Base-by-base conservation (phyloP, 192 early-diverging fungal species). In the Backusella macrospora region DNA sequence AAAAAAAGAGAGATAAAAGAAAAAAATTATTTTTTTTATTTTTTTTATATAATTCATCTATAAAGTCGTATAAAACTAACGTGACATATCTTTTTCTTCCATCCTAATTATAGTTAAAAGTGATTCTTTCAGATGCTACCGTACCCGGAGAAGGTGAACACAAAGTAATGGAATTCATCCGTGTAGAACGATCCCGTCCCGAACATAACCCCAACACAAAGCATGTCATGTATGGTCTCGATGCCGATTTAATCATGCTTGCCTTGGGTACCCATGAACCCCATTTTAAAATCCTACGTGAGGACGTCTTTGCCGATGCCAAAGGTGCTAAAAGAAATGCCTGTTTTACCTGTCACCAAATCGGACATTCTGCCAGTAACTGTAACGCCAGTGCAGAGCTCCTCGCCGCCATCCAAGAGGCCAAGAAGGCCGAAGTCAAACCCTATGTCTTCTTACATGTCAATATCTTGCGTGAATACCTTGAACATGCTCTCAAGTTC, bases 131-230 rank as follows among this genome's bases (percentile, higher is more conserved):
- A 0, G 98, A 98, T 63, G 95, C 96, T 70, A 95, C 92, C 34
- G 96, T 98, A 0, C 96, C 98, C 5, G 98, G 98, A 65, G 98
- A 99, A 84, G 98, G 98, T 47, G 98, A 99, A 81, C 98, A 99
- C 82, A 99, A 98, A 85, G 96, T 99, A 77, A 99, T 98, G 98
- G 93, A 97, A 73, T 99, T 91, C 76, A 91, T 99, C 66, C 90
- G 98, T 13, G 81, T 86, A 6, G 92, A 93, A 65, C 90, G 95
- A 62, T 84, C 90, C 40, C 89, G 86, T 70, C 90, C 92, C 1
- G 87, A 89, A 34, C 94, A 97, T 49, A 85, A 95, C 68, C 92
- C 95, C n/a, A 98, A 98, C 77, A 95, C 94, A 8, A 83, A 87
- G 18, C 98, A 99, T 81, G 96, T 98, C 39, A 86, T 99, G 23